Conservation (phyloP, 169 alveolate genomes). For the Miamiensis avidus region DNA sequence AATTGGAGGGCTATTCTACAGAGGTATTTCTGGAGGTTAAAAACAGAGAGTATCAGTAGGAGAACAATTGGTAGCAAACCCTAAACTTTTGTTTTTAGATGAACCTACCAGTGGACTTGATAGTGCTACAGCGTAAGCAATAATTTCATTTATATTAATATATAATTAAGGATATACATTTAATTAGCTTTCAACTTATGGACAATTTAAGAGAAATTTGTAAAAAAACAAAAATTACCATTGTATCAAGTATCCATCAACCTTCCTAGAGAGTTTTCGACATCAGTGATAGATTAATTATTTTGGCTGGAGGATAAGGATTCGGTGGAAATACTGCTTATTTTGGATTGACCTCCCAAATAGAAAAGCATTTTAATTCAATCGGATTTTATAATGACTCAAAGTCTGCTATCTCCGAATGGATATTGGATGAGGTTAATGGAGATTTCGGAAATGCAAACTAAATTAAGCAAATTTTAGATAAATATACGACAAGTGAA, state of each 20-base stretch:
- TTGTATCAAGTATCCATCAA: not conserved
- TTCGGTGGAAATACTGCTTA: not conserved
- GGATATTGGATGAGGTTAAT: not conserved
- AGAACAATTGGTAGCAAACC: conserved; percentile 16
- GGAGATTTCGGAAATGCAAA: not conserved
- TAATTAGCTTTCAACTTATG: not conserved
- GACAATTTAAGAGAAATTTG: not conserved
- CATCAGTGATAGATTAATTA: not conserved
- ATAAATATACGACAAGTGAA: no score
- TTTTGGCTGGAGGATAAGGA: not conserved
- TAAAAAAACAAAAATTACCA: not conserved
- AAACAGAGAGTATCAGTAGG: conserved; percentile 53
- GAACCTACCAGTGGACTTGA: conserved; percentile 42
- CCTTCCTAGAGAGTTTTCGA: not conserved
- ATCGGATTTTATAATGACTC: no score
- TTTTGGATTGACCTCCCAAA: not conserved
- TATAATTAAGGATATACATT: not conserved
- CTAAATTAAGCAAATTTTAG: not conserved
- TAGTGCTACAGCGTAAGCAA: not conserved
- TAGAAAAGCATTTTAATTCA: not conserved
- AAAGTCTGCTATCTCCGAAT: not conserved
- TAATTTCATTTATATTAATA: not conserved
- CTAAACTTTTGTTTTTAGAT: conserved; percentile 32
- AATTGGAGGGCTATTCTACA: conserved; percentile 76
- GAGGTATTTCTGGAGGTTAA: conserved; percentile 89